Percentiles rank a stretch among this genome's conserved stretches.
Evolutionary conservation across 179 eudicot genomes (phyloP).

Genomic region (Sideroxylon spinosum): DNA sequence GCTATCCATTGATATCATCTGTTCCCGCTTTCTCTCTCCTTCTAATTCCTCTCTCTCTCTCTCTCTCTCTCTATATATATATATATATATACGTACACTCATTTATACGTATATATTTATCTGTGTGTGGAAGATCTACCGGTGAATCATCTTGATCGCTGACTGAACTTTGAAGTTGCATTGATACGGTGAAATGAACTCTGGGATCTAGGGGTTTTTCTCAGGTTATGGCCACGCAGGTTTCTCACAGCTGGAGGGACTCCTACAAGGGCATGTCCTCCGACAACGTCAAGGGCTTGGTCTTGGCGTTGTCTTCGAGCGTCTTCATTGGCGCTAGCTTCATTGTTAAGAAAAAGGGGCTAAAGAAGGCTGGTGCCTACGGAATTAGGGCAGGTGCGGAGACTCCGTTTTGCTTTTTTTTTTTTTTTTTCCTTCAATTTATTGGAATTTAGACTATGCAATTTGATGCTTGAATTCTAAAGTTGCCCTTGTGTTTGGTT

Average conservation of each 20-base stretch:
- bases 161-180: background rate
- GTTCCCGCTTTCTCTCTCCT: background rate
- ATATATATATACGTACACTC: background rate
- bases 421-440: background rate
- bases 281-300: constrained; percentile 78
- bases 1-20: no score
- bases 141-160: background rate
- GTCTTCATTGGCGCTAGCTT: constrained; percentile 84
- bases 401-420: background rate
- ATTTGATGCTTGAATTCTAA: background rate
- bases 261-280: constrained; percentile 73
- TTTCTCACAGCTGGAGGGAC: constrained; percentile 25
- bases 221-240: constrained; percentile 24
- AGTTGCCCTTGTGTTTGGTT: background rate
- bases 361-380: constrained; percentile 82
- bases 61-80: background rate
- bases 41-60: background rate
- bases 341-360: constrained; percentile 87
- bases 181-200: background rate
- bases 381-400: constrained; percentile 75
- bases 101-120: background rate
- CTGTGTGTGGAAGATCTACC: background rate
- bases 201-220: constrained; percentile 22
- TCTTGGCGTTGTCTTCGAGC: constrained; percentile 76
- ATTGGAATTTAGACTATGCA: background rate